Conservation (phyloP, 2,329 filamentous ascomycete genomes). For the Aspergillus puulaauensis region DNA sequence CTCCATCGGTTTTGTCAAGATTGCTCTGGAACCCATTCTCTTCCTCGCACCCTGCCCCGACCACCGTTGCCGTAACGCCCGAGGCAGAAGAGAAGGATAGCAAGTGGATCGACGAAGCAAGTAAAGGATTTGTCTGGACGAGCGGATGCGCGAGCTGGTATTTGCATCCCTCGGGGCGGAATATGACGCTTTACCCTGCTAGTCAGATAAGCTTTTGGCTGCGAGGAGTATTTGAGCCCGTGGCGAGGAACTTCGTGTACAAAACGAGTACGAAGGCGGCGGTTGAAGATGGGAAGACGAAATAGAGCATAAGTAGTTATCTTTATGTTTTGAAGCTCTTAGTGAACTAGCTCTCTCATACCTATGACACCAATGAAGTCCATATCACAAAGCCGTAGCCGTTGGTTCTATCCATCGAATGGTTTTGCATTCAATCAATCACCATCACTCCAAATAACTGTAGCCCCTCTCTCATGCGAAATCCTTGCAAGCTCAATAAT, state of each 20-base stretch:
- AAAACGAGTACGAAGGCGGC: background rate
- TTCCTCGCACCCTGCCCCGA: background rate
- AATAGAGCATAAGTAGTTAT: background rate
- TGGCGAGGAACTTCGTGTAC: slow-evolving; percentile 34
- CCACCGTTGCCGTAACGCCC: slow-evolving; percentile 31
- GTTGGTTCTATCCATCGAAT: background rate
- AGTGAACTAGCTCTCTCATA: background rate
- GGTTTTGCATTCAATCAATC: background rate
- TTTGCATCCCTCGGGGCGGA: slow-evolving; percentile 49
- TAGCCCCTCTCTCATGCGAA: background rate
- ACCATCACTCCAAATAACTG: background rate
- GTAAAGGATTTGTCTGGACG: slow-evolving; percentile 49
- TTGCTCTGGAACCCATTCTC: background rate
- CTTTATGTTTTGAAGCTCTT: background rate
- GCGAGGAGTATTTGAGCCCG: slow-evolving; percentile 47
- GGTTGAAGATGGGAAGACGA: background rate
- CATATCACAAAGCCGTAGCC: background rate
- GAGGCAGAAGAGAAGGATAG: slow-evolving; percentile 38
- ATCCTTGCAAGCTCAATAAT: slow-evolving; percentile 1
- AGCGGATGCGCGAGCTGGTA: slow-evolving; percentile 55
- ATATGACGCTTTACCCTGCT: slow-evolving; percentile 55
- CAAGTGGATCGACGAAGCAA: slow-evolving; percentile 41
- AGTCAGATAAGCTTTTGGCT: slow-evolving; percentile 53
- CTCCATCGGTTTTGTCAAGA: background rate
- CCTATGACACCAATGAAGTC: background rate